Evolutionary conservation across 1,139 yeast genomes (phyloP).

Genomic region (Sugiyamaella castrensis): DNA sequence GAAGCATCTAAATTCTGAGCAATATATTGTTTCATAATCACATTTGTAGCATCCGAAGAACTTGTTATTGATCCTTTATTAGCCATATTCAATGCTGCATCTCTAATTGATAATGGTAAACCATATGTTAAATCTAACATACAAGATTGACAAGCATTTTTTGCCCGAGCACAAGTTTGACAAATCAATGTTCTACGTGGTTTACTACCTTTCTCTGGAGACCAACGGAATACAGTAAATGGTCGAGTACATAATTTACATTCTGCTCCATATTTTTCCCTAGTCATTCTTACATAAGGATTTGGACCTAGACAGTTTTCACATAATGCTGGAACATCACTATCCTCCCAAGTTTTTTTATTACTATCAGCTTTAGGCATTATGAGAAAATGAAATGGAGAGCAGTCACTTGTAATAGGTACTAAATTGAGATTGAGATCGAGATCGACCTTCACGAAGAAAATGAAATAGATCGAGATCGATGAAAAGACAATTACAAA

Average conservation of each 20-base stretch:
- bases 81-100: conserved; percentile 76
- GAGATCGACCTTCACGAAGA: too few species aligned
- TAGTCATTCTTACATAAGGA: conserved; percentile 63
- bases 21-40: conserved; percentile 52
- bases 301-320: conserved; percentile 67
- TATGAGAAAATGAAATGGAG: not conserved
- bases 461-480: too few species aligned
- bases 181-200: conserved; percentile 49
- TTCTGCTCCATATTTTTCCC: conserved; percentile 71
- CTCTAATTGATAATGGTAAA: conserved; percentile 73
- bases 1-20: conserved; percentile 48
- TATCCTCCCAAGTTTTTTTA: conserved; percentile 39
- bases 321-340: conserved; percentile 63
- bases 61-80: conserved; percentile 41
- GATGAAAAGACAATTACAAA: too few species aligned
- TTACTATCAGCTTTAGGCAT: conserved; percentile 34
- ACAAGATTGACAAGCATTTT: conserved; percentile 86
- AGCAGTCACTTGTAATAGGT: too few species aligned
- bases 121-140: conserved; percentile 78
- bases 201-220: conserved; percentile 32
- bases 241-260: conserved; percentile 73
- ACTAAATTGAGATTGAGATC: too few species aligned
- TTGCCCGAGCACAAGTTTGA: conserved; percentile 68
- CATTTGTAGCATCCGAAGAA: conserved; percentile 39
- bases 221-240: conserved; percentile 78